A percentile compares a stretch with the other conserved stretches of the same genome.
These are phyloP conservation scores for Heritiera fomes DNA, from an alignment of 345 rosid species.

Conservation along the genomic window DNA sequence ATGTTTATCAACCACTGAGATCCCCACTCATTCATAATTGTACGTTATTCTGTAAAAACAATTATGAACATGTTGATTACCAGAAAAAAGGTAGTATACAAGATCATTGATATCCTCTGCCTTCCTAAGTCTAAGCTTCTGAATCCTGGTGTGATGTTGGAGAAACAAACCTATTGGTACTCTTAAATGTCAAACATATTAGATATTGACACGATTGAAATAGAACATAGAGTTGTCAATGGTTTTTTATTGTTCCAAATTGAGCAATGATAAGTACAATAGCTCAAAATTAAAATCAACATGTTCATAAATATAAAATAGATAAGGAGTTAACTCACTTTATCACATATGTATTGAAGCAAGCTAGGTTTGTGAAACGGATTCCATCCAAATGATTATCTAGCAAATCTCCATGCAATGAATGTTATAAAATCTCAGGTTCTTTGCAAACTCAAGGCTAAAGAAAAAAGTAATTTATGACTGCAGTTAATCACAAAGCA, in stretches of 20 bases:
- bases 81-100: too few relatives aligned
- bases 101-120: neutral
- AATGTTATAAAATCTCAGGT: too few relatives aligned
- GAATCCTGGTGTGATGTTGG: neutral
- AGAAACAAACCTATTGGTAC: neutral
- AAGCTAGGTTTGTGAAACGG: neutral
- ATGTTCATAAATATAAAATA: too few relatives aligned
- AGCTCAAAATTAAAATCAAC: neutral
- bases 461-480: too few relatives aligned
- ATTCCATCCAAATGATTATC: too few relatives aligned
- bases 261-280: neutral
- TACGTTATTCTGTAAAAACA: too few relatives aligned
- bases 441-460: neutral
- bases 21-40: too few relatives aligned
- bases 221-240: too few relatives aligned
- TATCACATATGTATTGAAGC: neutral
- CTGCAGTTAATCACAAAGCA: neutral
- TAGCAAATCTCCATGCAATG: too few relatives aligned
- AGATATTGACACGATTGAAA: too few relatives aligned
- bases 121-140: neutral
- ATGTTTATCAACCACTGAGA: too few relatives aligned
- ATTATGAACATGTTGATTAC: neutral
- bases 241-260: neutral
- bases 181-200: too few relatives aligned
- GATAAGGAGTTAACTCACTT: neutral